Base-by-base conservation (phyloP, 2,329 filamentous ascomycete species). In the Colletotrichum trifolii region DNA sequence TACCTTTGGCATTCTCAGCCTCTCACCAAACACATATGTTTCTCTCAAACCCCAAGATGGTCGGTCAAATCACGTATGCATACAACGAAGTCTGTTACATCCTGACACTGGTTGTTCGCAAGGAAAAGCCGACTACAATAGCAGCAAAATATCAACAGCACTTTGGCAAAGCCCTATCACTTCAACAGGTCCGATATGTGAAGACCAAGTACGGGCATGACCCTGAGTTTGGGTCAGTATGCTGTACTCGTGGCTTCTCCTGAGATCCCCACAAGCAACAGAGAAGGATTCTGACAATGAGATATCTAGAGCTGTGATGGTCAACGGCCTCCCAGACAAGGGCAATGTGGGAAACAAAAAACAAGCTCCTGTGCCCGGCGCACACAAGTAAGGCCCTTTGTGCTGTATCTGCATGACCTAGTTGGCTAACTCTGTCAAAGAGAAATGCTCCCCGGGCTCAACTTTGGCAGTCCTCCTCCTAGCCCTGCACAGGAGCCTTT, bases 181-280 rank as follows among this genome's bases (percentile, higher is more conserved):
- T 46, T 35, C 54, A 61, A 49, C 77, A 80, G 66, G 71, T 81
- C 9, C 74, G 76, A 9, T 81, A 81, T 56, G 65, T 80, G 8
- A 78, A 76, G 65, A 76, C 75, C 66, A 79, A 80, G 64, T 81
- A 81, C 47, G 78, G 79, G 0, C 75, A 72, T 42, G 77, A 80
- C 42, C 76, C 78, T 0, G 71, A 74, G 7, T 80, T 75, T 59
- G 74, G 75, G 79, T 80, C 72, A 60, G 77, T 53, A 3, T 40
- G n/a, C 15, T 40, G 10, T 34, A 36, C 2, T 36, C 40, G 6
- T 71, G 25, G 25, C 25, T 25, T 25, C 25, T 25, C 25, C 25
- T 25, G 4, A 25, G 25, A 25, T 25, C 25, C 25, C 25, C 25
- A 25, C 4, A 25, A 25, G 25, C 4, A 25, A 25, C 4, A 25